Percentiles rank a stretch among this genome's conserved stretches.
These are phyloP conservation scores for Canna indica DNA, from an alignment of 176 grass and related monocot species.

Conservation along the genomic window DNA sequence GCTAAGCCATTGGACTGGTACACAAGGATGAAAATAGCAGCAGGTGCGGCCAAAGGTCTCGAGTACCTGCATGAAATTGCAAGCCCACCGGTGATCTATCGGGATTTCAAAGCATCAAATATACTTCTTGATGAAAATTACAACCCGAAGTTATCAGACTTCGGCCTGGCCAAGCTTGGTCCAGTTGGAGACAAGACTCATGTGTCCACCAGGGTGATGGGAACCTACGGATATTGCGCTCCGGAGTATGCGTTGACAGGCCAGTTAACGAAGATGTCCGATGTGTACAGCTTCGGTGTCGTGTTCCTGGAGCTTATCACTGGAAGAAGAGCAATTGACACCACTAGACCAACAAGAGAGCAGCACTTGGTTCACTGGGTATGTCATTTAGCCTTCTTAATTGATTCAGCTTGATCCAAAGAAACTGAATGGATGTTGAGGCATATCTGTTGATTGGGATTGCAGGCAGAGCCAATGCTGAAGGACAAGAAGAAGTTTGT, in stretches of 20 bases:
- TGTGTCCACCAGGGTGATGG: slow-evolving; percentile 49
- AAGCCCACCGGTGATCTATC: background rate
- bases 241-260: slow-evolving; percentile 27
- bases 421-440: background rate
- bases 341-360: background rate
- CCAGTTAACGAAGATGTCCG: background rate
- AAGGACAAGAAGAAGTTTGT: slow-evolving; percentile 5
- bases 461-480: background rate
- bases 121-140: background rate
- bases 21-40: slow-evolving; percentile 7
- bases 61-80: slow-evolving; percentile 2
- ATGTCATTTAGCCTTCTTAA: background rate
- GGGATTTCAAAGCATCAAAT: slow-evolving; percentile 4
- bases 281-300: background rate
- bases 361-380: slow-evolving; percentile 1
- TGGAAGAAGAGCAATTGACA: background rate
- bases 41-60: slow-evolving; percentile 2
- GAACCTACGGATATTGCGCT: slow-evolving; percentile 49
- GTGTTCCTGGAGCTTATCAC: slow-evolving; percentile 1
- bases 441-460: background rate
- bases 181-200: background rate
- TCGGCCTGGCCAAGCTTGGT: background rate
- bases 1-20: background rate
- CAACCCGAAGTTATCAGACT: background rate
- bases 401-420: background rate